phyloP scores from a whole-genome alignment of 768 basidiomycete species.

The Russula vinacea region DNA sequence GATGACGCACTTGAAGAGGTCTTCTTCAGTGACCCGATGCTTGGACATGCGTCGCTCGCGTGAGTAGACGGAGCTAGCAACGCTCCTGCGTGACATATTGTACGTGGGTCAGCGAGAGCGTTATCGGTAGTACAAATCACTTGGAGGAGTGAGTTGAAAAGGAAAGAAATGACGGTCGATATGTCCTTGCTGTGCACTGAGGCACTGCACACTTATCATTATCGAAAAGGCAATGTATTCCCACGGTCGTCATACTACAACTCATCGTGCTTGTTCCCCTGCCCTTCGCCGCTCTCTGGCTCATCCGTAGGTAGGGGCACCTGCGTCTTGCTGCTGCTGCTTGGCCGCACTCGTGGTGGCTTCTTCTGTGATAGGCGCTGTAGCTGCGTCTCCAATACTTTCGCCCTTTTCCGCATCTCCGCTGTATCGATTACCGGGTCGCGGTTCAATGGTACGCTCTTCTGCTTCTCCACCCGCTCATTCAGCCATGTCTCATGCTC shows the following conservation, averaged over 20 bases:
- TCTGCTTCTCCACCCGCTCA: conserved; percentile 80
- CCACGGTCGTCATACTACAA: conserved; percentile 5
- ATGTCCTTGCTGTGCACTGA: neutral
- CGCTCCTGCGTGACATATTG: conserved; percentile 71
- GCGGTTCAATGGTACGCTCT: conserved; percentile 63
- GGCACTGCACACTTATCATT: neutral
- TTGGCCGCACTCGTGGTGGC: conserved; percentile 60
- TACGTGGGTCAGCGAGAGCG: neutral
- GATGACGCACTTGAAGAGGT: conserved; percentile 73
- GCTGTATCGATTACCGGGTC: conserved; percentile 82
- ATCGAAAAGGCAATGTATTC: conserved; percentile 7
- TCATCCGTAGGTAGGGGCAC: conserved; percentile 18
- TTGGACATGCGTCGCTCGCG: conserved; percentile 73
- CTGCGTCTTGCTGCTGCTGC: conserved; percentile 35
- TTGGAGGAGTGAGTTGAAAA: neutral
- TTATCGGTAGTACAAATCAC: neutral
- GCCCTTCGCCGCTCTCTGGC: neutral
- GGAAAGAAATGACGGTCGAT: neutral
- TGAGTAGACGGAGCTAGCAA: conserved; percentile 47
- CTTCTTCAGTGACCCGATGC: conserved; percentile 78
- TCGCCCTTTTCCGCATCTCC: conserved; percentile 83
- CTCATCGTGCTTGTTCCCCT: conserved; percentile 17
- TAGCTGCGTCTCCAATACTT: conserved; percentile 72
- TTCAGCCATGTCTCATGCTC: conserved; percentile 84
- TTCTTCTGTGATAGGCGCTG: conserved; percentile 67